Evolutionary conservation across 2,329 filamentous ascomycete genomes (phyloP), one percentile per base, ranked within the genome.

Genomic region (Aspergillus brunneoviolaceus): DNA sequence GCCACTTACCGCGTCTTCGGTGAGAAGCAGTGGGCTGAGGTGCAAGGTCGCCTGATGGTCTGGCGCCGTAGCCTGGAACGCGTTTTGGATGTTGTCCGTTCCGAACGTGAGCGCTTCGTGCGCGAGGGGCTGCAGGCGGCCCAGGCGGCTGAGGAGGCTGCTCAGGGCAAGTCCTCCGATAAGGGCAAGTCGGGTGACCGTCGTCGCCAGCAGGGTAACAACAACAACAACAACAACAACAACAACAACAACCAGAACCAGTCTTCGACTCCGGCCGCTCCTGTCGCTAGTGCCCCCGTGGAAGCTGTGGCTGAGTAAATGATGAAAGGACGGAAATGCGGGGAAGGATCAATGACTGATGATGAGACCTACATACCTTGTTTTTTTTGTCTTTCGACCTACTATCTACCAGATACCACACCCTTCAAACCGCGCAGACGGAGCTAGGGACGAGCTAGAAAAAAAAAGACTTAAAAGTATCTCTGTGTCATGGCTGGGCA

Each of bases 1-100:
- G 92, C 92, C 70, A 96, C 92, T 62, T 97, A 98, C 85, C 89
- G 95, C 63, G 93, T 97, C 57, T 99, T 99, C 73, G 92, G 92
- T 69, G 92, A 96, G 82, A 96, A 96, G 84, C 95, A 99, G 82
- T 99, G 96, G 92, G 87, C 90, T 69, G 94, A 99, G 82, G 89
- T 99, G 57, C 90, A 92, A 62, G 91, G 90, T 65, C 86, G 94
- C 63, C 82, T 99, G 71, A 93, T 96, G 79, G 90, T 92, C 76
- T 98, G 94, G 94, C 88, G 90, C 77, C 84, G 86, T 69, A 94
- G 91, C 69, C 82, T 98, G 70, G 85, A 87, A 73, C 87, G 86
- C 67, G 92, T 99, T 19, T 81, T 96, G 68, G 81, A 83, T 58
- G 91, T 95, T 50, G 85, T 98, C 67, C 86, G 88, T 72, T 82